Base-by-base conservation (phyloP, 371 early-diverging fungal genomes). In the Mucor piriformis region DNA sequence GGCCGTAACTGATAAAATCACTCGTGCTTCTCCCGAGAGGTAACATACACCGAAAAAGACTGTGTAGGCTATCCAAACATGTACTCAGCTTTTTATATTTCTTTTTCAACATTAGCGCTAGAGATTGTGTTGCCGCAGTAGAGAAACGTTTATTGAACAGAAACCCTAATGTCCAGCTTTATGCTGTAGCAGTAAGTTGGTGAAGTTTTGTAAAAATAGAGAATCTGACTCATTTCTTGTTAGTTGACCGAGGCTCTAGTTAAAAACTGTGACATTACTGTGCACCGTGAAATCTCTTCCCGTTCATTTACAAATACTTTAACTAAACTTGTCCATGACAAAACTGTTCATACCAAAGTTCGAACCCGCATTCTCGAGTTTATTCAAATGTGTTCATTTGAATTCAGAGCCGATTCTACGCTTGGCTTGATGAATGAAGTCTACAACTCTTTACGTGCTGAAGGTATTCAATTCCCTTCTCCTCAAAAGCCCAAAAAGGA, bases 331-430 rank as follows among this genome's bases (percentile, higher is more conserved):
- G 75, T 95, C 23, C 84, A 83, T 52, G 92, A 92, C 64, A 88
- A 81, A 69, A 85, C 82, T 11, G 81, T 85, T 3, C 95, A 96
- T 66, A 84, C 85, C 6, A 85, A 82, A 24, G 93, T 95, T 3
- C 82, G 88, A 67, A 82, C 84, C 50, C 78, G 92, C 64, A 87
- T 94, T 12, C 72, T 95, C 40, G 94, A 94, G 42, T 73, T 91
- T 43, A 89, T 97, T 64, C 95, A 94, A 73, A 84, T 88, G 61
- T 98, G 98, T 88, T 90, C 93, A 0, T 88, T 88, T 66, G 89
- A 87, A 50, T 96, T 95, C 69, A 84, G 88, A 59, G 73, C 81
- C 25, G 91, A 95, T 54, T 86, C 94, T 8, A 78, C 84, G 0
- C 79, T 95, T 27, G 92, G 93, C 6, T 77, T 92, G 55, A 93